Base-by-base conservation (phyloP, 1,284 basidiomycete genomes). In the Boletus semigastroideus region DNA sequence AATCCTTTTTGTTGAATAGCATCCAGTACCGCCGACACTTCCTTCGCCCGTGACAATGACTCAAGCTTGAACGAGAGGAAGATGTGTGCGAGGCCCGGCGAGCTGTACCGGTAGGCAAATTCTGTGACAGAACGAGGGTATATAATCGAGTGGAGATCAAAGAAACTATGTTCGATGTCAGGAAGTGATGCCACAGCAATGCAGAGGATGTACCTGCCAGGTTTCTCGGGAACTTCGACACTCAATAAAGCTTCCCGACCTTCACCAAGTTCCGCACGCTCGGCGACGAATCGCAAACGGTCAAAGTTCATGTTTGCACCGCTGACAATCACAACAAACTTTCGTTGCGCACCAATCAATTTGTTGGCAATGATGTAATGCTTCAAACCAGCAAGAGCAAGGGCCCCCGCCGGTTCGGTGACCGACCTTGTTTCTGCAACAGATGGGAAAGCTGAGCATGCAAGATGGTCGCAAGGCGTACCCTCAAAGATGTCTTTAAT, bases 281-380 rank as follows among this genome's bases (percentile, higher is more conserved):
- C 97, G 14, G 97, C 90, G 22, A 99, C 96, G 66, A 99, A 99
- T 8, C 97, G 83, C 42, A 99, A 72, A 25, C 97, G 83, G 59
- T 93, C 91, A 72, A 99, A 99, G 75, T 99, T 98, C 93, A 99
- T 98, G 73, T 99, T 99, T 14, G 97, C 97, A 28, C 97, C 97
- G 58, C 90, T 94, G 56, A 99, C 78, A 48, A 98, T 86, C 2
- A 85, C 94, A 33, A 98, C 93, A 59, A 95, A 98, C 54, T 83
- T 86, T 72, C 93, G 94, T 51, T 89, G 82, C 1, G 89, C 83
- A 42, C 90, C 90, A 47, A 92, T 65, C 28, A 98, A 82, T 53
- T 87, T 80, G 69, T 98, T 92, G 52, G 86, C 72, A 30, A 84
- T 64, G 57, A 99, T 92, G 69, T 98, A 85, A 9, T 86, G 86